Evolutionary conservation across 106 monocot species (phyloP), one percentile per base, ranked within the genome.

Genomic region (Acorus calamus): DNA sequence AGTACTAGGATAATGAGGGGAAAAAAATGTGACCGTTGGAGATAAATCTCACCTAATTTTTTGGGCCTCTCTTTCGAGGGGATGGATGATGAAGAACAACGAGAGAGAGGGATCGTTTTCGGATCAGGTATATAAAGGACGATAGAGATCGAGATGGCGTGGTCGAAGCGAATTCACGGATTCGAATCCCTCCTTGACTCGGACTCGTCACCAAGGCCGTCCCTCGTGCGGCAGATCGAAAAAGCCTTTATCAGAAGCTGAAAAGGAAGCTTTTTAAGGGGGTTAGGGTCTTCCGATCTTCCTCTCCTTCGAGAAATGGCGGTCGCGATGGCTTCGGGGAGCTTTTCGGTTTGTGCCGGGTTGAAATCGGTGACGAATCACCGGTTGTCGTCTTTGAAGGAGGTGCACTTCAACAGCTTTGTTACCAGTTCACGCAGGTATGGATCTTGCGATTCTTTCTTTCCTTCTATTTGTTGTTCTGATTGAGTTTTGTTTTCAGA

Each of bases 401-500:
- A 3, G 8, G 9, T 44, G 60, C 3, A 2, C 8, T 60, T 60
- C 4, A 60, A 46, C 8, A 60, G 12, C 4, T 11, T 60, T 60
- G 3, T 10, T 7, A 14, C 42, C 14, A 6, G 8, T 58, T 11
- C 8, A 28, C 8, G 14, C 14, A 14, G 42, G 14, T 14, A 14
- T 7, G 14, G 58, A 41, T 58, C 3, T 14, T 7, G 8, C 14
- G 14, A 7, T 14, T 14, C 8, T 58, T 41, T 28, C 42, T 58
- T 6, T 60, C 12, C 44, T 44, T 60, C n/a, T 2, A 56, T 14
- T 11, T 4, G 46, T 53, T 11, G 58, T 45, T 53, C 11, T 75
- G 10, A 14, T 14, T 48, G 52, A 47, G 54, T 5, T 4, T 14
- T 63, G 8, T 74, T 70, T 52, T 55, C 7, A 86, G 88, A 51